Base-by-base conservation (phyloP, 176 grass and related monocot species). In the Phoenix roebelenii region DNA sequence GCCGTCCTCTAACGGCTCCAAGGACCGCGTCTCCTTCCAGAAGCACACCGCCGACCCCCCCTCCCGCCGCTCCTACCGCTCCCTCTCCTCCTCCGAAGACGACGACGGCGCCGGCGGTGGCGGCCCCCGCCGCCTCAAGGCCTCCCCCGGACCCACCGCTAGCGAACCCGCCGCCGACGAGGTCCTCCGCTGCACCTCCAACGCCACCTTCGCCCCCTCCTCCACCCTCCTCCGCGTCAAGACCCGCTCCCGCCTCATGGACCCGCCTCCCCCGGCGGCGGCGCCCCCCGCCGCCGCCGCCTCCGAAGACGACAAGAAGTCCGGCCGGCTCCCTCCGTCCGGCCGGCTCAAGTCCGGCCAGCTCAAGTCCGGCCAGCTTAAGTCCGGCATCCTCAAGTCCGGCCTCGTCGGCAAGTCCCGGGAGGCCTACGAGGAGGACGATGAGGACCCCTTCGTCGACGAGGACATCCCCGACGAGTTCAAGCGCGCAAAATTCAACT, bases 391-490 rank as follows among this genome's bases (percentile, higher is more conserved):
- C 68, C 18, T 68, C 52, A 68, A 56, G 64, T 66, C 64, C 23
- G 64, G 64, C 4, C 5, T 53, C 2, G 7, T 72, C 12, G 49
- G 66, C 35, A 95, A 89, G 70, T 55, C 83, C 0, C 74, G 72
- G 23, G 58, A 14, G 35, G 53, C 18, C 49, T 81, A 98, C 0
- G 94, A 98, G 9, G 35, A 44, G 0, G 94, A 98, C 6, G 94
- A 98, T n/a, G 93, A 92, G 26, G 94, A 93, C 52, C 76, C 78
- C 2, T 80, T 98, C 76, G 2, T 83, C 4, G 88, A 92, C 50
- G 85, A 90, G 28, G 84, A 86, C 49, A 65, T 98, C 24, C 67
- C 82, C 4, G 61, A 78, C 15, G 84, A 89, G 68, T 64, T 85
- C 25, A 92, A 89, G 76, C 76, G 82, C 54, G 72, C 69, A 19